Base-by-base conservation (phyloP, 2,329 filamentous ascomycete species). In the Pseudonectria foliicola region DNA sequence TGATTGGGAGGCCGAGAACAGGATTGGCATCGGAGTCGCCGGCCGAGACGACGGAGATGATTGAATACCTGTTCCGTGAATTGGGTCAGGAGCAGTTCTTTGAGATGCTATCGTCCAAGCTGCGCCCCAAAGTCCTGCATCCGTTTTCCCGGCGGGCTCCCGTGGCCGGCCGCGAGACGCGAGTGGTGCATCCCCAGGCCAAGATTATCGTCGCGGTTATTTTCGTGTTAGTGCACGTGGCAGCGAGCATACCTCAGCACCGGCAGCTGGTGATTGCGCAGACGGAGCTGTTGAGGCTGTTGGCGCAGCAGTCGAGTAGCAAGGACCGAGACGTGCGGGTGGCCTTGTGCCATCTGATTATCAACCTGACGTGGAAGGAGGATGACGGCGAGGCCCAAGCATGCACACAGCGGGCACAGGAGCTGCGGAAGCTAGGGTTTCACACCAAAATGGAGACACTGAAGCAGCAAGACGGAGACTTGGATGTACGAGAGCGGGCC, bases 141-240 rank as follows among this genome's bases (percentile, higher is more conserved):
- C 69, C 70, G 1, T 74, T 71, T 43, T 65, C 60, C 29, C 66
- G 68, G 38, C 69, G 66, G 31, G 47, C 58, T 13, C 42, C 50
- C 31, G 33, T 43, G 12, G 32, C 44, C 13, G 54, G 57, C 6
- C 46, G 53, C 13, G 71, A 74, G 42, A 58, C 69, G 0, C 65
- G 68, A 30, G 61, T 80, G 18, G 55, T 80, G 8, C 68, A 76
- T 40, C 71, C 75, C 7, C 73, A 76, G 43, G 56, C 71, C 15
- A 83, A 86, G 59, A 83, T 95, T 42, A 73, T 95, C 33, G 74
- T 77, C 49, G 75, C 85, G 3, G 82, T 90, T 10, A 77, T 87
- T 18, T 92, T 80, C 55, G 80, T 95, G 37, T 70, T 96, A 31
- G 82, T 92, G 11, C 88, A 96, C 62, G 78, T 96, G 49, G 87